Base-by-base conservation (phyloP, 345 rosid genomes). In the Lepidium didymum region DNA sequence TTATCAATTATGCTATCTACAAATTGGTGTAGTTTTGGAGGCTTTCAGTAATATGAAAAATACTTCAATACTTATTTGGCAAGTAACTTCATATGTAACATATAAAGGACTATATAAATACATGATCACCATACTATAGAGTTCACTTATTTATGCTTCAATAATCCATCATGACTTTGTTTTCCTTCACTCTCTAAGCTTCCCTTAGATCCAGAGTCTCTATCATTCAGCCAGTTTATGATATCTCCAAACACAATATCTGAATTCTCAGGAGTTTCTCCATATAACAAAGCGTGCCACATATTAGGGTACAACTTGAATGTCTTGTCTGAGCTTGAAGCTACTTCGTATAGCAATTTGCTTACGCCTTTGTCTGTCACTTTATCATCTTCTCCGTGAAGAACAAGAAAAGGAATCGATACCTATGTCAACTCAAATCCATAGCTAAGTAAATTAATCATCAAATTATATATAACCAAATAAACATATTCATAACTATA, bases 241-340 rank as follows among this genome's bases (percentile, higher is more conserved):
- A 90, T 86, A 78, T 88, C 97, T 3, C 27, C 12, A 41, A 90
- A 86, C n/a, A 86, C 93, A 3, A 78, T 64, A 7, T 85, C 77
- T 2, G 70, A 72, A 70, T 88, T 90, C 14, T 76, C 72, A 1
- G 52, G 62, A 16, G 91, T 73, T 45, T 93, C 97, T 2, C 96
- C 97, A 42, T 79, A 86, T 6, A 93, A 79, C 34, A 90, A 44
- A 35, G 87, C 92, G n/a, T 93, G 98, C 97, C 97, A 90, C 98
- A 93, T 88, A n/a, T 69, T 83, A 0, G 85, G 81, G 31, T 92
- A 90, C 63, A 88, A 15, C 77, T 87, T 90, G 18, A 90, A 44
- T 12, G 85, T 80, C 83, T 90, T 93, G 86, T 90, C 97, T 6
- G 57, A 54, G 79, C 88, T 88, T 59, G 82, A 74, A 16, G 98